phyloP scores from a whole-genome alignment of 2,329 filamentous ascomycete genomes.

The Pseudogymnoascus sp. region DNA sequence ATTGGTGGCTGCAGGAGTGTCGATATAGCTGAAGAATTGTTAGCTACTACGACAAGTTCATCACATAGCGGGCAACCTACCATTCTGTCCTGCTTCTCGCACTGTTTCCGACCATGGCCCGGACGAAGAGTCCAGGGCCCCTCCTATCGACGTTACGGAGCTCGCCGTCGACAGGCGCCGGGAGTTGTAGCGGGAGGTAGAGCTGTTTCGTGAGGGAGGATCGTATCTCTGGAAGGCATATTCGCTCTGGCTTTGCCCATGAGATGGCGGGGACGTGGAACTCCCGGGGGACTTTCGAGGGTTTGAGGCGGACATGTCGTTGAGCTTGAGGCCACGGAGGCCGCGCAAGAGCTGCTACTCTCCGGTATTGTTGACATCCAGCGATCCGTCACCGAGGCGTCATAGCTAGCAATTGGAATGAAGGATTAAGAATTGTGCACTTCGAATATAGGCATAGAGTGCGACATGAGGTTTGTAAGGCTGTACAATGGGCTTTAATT shows the following conservation, averaged over 20 bases:
- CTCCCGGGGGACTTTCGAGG: conserved; percentile 40
- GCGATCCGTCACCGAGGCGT: conserved; percentile 24
- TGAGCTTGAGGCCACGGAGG: conserved; percentile 18
- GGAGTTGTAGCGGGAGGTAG: conserved; percentile 34
- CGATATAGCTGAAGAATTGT: conserved; percentile 60
- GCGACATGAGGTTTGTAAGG: not conserved
- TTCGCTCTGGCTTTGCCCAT: conserved; percentile 26
- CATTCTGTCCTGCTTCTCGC: conserved; percentile 76
- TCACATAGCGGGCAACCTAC: conserved; percentile 33
- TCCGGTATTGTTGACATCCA: conserved; percentile 17
- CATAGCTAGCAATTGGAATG: conserved; percentile 21
- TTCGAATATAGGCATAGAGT: not conserved
- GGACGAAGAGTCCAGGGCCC: conserved; percentile 64
- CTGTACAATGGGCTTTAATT: not conserved
- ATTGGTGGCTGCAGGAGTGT: conserved; percentile 88
- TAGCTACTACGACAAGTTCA: conserved; percentile 11
- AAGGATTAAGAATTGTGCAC: not conserved
- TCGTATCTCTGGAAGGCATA: conserved; percentile 54
- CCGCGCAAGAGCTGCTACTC: conserved; percentile 16
- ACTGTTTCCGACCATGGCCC: conserved; percentile 48
- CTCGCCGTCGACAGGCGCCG: conserved; percentile 78
- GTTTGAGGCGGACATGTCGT: conserved; percentile 33
- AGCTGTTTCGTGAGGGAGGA: conserved; percentile 34
- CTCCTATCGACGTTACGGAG: conserved; percentile 80
- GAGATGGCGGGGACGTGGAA: conserved; percentile 31